Base-by-base conservation (phyloP, 1,284 basidiomycete species). In the Garcileccinum viscosum region DNA sequence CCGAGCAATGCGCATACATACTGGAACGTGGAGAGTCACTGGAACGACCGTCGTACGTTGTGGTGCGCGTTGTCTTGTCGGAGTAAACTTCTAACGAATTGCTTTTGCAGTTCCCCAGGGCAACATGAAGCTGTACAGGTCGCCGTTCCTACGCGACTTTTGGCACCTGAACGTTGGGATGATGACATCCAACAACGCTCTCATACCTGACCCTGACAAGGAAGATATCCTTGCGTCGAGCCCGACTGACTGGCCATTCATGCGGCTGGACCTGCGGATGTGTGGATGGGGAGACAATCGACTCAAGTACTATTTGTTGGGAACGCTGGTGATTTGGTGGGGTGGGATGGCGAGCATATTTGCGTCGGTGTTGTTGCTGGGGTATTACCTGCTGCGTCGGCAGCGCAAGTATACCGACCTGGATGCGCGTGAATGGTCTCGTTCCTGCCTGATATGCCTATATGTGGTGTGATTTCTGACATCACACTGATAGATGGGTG, bases 171-270 rank as follows among this genome's bases (percentile, higher is more conserved):
- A 99, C 77, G 95, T 99, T 19, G 97, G 97, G 19, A 99, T 99
- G 98, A 97, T 98, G 95, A 98, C 96, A 0, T 98, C 97, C 6
- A 99, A 99, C 86, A 99, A 99, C 80, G 97, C 98, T 1, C 90
- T 99, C 66, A 84, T 99, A 59, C 97, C 97, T 1, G 96, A 99
- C 77, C 95, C 96, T 0, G 97, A 99, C 85, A 99, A 99, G 84
- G 95, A 97, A 74, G 97, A 99, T 80, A 95, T 98, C 74, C 89
- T 99, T 64, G 97, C 97, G 0, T 97, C 95, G 42, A 90, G 89
- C 75, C 97, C 97, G 0, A 86, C 88, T 62, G 97, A 99, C 79
- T 99, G 98, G 97, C 97, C 97, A 0, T 93, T 93, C 84, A 86
- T 99, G 62, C 90, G 90, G 67, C 87, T 95, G 64, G 96, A 96